Conservation (phyloP, 2,329 filamentous ascomycete genomes). For the Apiospora phragmitis region DNA sequence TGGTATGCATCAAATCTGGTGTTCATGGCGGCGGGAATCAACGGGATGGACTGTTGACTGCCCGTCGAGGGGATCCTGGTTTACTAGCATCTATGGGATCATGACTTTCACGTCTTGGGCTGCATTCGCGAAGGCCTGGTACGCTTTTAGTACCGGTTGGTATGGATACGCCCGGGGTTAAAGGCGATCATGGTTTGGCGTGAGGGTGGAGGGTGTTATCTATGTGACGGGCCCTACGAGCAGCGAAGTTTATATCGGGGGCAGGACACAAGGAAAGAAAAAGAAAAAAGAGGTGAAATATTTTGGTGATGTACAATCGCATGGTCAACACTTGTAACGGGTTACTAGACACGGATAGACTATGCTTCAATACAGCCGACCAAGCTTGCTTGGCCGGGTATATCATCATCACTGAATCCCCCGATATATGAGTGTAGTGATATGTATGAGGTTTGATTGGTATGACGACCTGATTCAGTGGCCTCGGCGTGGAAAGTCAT, state of each 20-base stretch:
- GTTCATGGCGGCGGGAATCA: slow-evolving; percentile 2
- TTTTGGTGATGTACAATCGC: slow-evolving; percentile 15
- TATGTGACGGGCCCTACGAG: slow-evolving; percentile 1
- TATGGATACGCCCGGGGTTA: background rate
- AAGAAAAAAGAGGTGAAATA: slow-evolving; percentile 15
- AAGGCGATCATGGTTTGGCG: slow-evolving; percentile 8
- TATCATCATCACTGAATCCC: background rate
- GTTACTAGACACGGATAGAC: slow-evolving; percentile 2
- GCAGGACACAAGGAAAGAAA: slow-evolving; percentile 2
- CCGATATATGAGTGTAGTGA: background rate
- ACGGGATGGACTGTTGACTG: background rate
- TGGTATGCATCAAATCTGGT: slow-evolving; percentile 6
- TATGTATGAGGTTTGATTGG: background rate
- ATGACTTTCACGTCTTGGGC: background rate
- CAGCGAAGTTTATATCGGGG: background rate
- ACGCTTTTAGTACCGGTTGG: background rate
- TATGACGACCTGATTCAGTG: too few species aligned
- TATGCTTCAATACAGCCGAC: slow-evolving; percentile 7
- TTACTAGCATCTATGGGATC: slow-evolving; percentile 8
- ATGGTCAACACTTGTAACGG: slow-evolving; percentile 8
- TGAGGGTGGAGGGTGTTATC: background rate
- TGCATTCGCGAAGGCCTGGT: background rate
- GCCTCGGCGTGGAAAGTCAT: too few species aligned
- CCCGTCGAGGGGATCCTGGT: background rate
- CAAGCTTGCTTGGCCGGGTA: slow-evolving; percentile 5